These are phyloP conservation scores for Mortierella polycephala DNA, from an alignment of 371 early-diverging fungal species.

Conservation along the genomic window DNA sequence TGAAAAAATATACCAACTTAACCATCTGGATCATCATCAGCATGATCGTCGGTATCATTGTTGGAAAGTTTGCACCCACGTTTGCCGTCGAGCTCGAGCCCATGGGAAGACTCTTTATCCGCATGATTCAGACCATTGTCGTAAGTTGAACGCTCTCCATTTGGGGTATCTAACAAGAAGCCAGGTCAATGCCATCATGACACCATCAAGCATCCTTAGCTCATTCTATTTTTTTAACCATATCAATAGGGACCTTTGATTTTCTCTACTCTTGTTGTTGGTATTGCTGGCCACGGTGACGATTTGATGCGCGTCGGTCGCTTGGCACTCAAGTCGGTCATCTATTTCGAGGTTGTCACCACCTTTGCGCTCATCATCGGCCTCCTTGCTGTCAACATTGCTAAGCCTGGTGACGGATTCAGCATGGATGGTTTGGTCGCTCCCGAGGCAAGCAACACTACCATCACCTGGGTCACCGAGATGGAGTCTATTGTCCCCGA, in stretches of 20 bases:
- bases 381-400: conserved; percentile 71
- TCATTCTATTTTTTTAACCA: not conserved
- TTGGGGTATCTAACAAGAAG: not conserved
- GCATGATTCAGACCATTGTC: conserved; percentile 77
- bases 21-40: conserved; percentile 72
- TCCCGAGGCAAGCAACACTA: conserved; percentile 41
- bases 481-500: conserved; percentile 67
- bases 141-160: conserved; percentile 25
- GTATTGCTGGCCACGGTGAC: conserved; percentile 83
- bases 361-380: conserved; percentile 79
- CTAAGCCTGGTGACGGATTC: conserved; percentile 72
- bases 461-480: conserved; percentile 63
- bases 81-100: conserved; percentile 61
- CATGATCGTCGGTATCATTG: conserved; percentile 70
- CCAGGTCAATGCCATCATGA: no score
- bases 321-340: conserved; percentile 73
- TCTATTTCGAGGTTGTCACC: conserved; percentile 76
- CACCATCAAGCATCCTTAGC: no score
- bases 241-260: conserved; percentile 67
- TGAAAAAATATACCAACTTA: conserved; percentile 60
- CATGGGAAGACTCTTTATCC: conserved; percentile 68
- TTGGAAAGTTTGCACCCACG: conserved; percentile 68
- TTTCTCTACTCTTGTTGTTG: conserved; percentile 77
- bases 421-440: conserved; percentile 46
- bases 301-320: conserved; percentile 72